Evolutionary conservation across 768 basidiomycete genomes (phyloP).

Genomic region (Pleurotus platypus): DNA sequence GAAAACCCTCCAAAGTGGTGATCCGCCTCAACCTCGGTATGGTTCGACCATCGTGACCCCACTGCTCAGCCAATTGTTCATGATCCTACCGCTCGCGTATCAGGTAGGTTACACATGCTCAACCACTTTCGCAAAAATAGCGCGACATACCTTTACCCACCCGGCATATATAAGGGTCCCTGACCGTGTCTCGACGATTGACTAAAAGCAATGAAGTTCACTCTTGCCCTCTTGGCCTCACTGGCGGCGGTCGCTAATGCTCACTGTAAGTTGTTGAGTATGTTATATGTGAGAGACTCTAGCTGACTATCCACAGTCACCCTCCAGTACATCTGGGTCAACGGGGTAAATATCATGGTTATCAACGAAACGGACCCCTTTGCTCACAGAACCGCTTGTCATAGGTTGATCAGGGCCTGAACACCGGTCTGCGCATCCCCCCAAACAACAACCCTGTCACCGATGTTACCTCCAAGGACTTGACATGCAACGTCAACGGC

Average conservation of each 20-base stretch:
- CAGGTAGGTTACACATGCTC: not conserved
- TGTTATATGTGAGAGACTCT: not conserved
- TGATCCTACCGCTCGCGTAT: too few species aligned
- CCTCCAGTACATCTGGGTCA: slow-evolving; percentile 49
- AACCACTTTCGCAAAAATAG: not conserved
- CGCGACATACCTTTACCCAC: slow-evolving; percentile 3
- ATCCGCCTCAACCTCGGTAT: slow-evolving; percentile 19
- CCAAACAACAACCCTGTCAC: slow-evolving; percentile 56
- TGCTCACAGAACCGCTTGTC: not conserved
- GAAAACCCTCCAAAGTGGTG: slow-evolving; percentile 14
- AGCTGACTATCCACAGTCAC: slow-evolving; percentile 29
- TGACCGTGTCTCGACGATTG: not conserved
- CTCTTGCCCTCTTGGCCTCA: slow-evolving; percentile 27
- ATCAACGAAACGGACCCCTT: not conserved
- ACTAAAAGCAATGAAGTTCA: slow-evolving; percentile 28
- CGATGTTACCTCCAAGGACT: slow-evolving; percentile 48
- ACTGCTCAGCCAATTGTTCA: not conserved
- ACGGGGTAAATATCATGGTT: slow-evolving; percentile 30
- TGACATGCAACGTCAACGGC: slow-evolving; percentile 52
- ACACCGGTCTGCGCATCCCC: slow-evolving; percentile 41
- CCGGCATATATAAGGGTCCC: not conserved
- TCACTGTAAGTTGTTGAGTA: slow-evolving; percentile 25
- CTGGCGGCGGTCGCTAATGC: slow-evolving; percentile 33
- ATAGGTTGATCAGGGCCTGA: slow-evolving; percentile 42
- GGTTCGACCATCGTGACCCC: slow-evolving; percentile 13